These are phyloP conservation scores for Luzula sylvatica DNA, from an alignment of 176 grass and related monocot species.

Conservation along the genomic window DNA sequence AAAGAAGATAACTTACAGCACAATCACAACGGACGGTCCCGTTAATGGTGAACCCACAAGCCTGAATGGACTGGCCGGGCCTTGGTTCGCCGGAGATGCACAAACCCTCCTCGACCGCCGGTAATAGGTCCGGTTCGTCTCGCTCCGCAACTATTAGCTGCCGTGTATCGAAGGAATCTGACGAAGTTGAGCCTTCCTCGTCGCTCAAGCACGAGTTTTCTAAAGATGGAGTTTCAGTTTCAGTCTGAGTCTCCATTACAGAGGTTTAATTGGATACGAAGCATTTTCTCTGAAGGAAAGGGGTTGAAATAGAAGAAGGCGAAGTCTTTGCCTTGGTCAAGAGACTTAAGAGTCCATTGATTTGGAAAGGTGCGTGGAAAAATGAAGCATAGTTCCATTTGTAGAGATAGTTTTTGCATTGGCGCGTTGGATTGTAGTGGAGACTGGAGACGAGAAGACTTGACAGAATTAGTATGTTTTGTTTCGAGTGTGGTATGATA, in stretches of 20 bases:
- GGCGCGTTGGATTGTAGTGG: too few species aligned
- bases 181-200: slow-evolving; percentile 6
- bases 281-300: neutral
- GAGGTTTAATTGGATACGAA: neutral
- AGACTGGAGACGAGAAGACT: too few species aligned
- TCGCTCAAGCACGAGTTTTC: neutral
- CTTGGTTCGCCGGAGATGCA: slow-evolving; percentile 6
- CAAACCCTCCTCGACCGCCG: slow-evolving; percentile 15
- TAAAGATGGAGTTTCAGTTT: neutral
- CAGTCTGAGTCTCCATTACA: slow-evolving; percentile 1
- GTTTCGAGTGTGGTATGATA: too few species aligned
- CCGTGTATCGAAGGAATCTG: slow-evolving; percentile 16
- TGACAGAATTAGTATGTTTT: too few species aligned
- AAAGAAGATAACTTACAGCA: slow-evolving; percentile 8
- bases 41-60: neutral
- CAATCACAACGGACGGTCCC: slow-evolving; percentile 22
- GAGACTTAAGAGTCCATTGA: neutral
- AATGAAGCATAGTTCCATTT: neutral
- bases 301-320: neutral
- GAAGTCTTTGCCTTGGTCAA: neutral
- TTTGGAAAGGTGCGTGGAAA: slow-evolving; percentile 6
- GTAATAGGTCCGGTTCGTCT: neutral
- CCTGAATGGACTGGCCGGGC: slow-evolving; percentile 1
- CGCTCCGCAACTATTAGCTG: slow-evolving; percentile 16
- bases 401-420: too few species aligned